Base-by-base conservation (phyloP, 768 basidiomycete species). In the Mycena vulgaris region DNA sequence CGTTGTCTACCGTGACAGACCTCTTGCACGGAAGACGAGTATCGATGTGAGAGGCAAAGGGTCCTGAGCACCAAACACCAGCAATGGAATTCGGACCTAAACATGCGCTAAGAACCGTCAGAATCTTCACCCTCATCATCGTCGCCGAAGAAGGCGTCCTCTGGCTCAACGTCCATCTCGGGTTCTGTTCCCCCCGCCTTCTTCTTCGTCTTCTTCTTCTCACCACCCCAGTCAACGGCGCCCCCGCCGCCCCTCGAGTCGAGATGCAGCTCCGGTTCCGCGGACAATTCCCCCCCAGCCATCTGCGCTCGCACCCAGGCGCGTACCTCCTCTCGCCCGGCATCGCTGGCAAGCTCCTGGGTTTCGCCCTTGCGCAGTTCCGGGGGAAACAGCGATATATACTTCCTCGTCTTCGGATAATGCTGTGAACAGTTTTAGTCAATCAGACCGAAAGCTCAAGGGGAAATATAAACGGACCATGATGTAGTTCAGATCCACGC, bases 401-500 rank as follows among this genome's bases (percentile, higher is more conserved):
- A 98, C 83, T 95, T 97, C 76, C 91, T 89, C 14, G 87, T 84
- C 79, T 93, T 95, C 7, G 95, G 95, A 78, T 93, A 96, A 78
- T 95, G 89, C 94, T 95, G 69, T 14, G n/a, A 3, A 39, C 1
- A 19, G 28, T 61, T 17, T n/a, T 37, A 28, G n/a, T n/a, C n/a
- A 47, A 66, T 64, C 37, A 56, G 51, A 39, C 19, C 11, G 23
- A 30, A 35, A 19, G 30, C 58, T 17, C 27, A 8, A 16, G 11
- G 27, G 28, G 28, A 52, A 30, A n/a, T 39, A 47, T 49, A 66
- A 19, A 72, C 81, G 66, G 71, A 96, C 96, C 79, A 96, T 77
- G 57, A 97, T 89, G 77, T 98, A 99, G 78, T 97, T 96, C 51
- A 98, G 84, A 78, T 97, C 95, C 17, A 97, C 87, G n/a, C 97